phyloP scores from a whole-genome alignment of 2,329 filamentous ascomycete genomes.

The Aspergillus aculeatus region DNA sequence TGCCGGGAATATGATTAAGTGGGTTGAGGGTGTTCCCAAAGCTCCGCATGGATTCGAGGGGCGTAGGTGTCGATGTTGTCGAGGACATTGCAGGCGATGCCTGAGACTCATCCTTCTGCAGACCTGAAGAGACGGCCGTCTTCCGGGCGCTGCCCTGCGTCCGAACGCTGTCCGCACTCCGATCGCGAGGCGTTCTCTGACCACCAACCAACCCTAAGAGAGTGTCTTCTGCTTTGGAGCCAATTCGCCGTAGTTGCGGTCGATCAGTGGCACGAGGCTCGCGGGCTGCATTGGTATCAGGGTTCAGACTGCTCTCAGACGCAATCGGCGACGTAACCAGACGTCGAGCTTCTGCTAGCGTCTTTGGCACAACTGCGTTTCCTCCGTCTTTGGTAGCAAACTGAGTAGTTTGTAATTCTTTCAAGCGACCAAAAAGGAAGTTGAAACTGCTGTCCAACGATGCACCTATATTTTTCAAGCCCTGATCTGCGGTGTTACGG shows the following conservation, averaged over 20 bases:
- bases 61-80: conserved; percentile 45
- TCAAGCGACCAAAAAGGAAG: conserved; percentile 84
- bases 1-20: conserved; percentile 72
- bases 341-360: conserved; percentile 86
- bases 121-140: conserved; percentile 27
- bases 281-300: conserved; percentile 55
- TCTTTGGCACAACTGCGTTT: conserved; percentile 68
- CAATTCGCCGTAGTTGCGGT: conserved; percentile 34
- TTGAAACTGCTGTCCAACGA: conserved; percentile 91
- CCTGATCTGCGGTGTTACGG: conserved; percentile 83
- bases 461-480: conserved; percentile 86
- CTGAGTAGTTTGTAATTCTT: conserved; percentile 60
- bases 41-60: conserved; percentile 78
- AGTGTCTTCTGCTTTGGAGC: conserved; percentile 58
- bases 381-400: conserved; percentile 40
- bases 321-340: conserved; percentile 63
- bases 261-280: conserved; percentile 37
- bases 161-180: conserved; percentile 68
- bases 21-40: conserved; percentile 80
- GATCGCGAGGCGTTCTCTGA: conserved; percentile 63
- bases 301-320: conserved; percentile 48
- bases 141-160: conserved; percentile 43
- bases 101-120: conserved; percentile 27
- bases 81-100: conserved; percentile 26
- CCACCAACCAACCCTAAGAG: conserved; percentile 71